phyloP scores from a whole-genome alignment of 202 grass and related monocot species.

The Eragrostis tef region DNA sequence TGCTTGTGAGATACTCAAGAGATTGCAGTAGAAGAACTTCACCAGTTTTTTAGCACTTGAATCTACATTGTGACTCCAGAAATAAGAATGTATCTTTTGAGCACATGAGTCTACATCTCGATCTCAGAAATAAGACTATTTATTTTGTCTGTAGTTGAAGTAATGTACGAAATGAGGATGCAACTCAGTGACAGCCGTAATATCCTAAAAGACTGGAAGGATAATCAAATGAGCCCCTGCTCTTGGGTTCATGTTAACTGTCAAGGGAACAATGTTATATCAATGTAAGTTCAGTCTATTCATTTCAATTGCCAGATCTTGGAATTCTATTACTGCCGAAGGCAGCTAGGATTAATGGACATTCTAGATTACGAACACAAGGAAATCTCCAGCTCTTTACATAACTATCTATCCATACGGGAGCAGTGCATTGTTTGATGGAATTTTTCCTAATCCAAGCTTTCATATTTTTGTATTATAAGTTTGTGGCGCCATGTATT shows the following conservation, averaged over 20 bases:
- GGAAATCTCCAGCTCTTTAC: neutral
- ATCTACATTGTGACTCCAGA: neutral
- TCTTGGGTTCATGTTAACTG: conserved; percentile 45
- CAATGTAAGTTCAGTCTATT: conserved; percentile 53
- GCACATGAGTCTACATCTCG: conserved; percentile 8
- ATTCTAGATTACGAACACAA: neutral
- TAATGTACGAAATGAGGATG: conserved; percentile 57
- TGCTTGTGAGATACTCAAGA: neutral
- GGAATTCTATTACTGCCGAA: neutral
- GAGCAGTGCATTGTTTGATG: neutral
- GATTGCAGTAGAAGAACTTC: neutral
- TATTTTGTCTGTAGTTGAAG: conserved; percentile 44
- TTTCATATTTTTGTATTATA: conserved; percentile 13
- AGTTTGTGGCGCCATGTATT: neutral
- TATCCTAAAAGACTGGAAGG: conserved; percentile 53
- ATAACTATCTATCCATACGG: conserved; percentile 2
- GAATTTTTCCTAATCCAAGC: neutral
- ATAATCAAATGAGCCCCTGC: conserved; percentile 71
- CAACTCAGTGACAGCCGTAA: conserved; percentile 41
- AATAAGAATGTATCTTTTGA: neutral
- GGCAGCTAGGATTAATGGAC: neutral
- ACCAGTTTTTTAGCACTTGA: neutral
- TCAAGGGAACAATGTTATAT: conserved; percentile 35
- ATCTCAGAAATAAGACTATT: conserved; percentile 11
- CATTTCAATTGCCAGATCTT: neutral